phyloP scores from a whole-genome alignment of 306 rosid genomes.

The Dalbergia cochinchinensis region DNA sequence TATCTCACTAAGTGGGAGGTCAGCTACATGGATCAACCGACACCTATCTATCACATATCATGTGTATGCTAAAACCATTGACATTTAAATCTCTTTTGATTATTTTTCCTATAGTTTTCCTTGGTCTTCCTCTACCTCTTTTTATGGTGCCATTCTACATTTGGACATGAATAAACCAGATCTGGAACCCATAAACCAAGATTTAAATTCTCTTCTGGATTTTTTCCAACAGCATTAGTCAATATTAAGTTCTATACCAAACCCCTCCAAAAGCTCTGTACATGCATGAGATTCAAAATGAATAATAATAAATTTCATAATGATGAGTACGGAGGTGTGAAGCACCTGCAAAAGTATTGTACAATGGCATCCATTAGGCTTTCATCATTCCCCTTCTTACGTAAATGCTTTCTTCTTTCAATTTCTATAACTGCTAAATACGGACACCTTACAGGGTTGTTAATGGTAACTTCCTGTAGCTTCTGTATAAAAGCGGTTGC shows the following conservation, averaged over 20 bases:
- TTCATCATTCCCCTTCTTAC: constrained; percentile 69
- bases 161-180: not conserved
- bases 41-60: not conserved
- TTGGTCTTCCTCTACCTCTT: too few species aligned
- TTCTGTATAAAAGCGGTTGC: constrained; percentile 74
- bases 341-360: constrained; percentile 79
- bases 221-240: not conserved
- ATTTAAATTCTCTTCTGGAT: constrained; percentile 3
- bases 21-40: not conserved
- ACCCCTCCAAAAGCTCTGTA: constrained; percentile 25
- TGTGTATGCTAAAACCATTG: too few species aligned
- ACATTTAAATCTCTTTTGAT: not conserved
- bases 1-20: too few species aligned
- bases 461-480: constrained; percentile 58
- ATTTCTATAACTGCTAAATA: constrained; percentile 87
- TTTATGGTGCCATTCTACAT: too few species aligned
- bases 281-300: constrained; percentile 1
- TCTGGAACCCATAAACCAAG: constrained; percentile 13
- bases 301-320: constrained; percentile 16
- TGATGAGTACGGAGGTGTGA: not conserved
- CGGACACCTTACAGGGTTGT: constrained; percentile 73
- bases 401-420: constrained; percentile 82
- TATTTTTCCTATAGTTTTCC: not conserved
- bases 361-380: constrained; percentile 69
- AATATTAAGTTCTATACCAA: constrained; percentile 9